Percentiles rank a stretch among this genome's conserved stretches.
Evolutionary conservation across 2,329 filamentous ascomycete species (phyloP).

Genomic region (Aplosporella prunicola): DNA sequence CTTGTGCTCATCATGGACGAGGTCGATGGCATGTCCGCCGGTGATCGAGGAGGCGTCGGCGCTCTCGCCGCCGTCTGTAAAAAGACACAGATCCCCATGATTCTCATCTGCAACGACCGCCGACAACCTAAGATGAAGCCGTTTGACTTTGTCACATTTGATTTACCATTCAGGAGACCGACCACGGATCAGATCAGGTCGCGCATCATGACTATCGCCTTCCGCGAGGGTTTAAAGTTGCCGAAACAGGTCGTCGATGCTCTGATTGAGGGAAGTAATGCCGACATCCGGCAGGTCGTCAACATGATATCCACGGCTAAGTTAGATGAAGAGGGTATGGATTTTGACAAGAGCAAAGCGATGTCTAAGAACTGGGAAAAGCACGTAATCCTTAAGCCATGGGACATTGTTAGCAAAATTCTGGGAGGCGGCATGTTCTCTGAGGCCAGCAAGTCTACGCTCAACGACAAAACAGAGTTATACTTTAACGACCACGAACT

Average conservation of each 20-base stretch:
- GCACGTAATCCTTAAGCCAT: slow-evolving; percentile 90
- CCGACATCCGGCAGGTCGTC: slow-evolving; percentile 94
- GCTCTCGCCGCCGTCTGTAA: slow-evolving; percentile 90
- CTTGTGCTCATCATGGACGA: slow-evolving; percentile 97
- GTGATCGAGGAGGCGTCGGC: slow-evolving; percentile 90
- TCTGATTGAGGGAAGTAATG: slow-evolving; percentile 87
- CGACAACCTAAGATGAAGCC: slow-evolving; percentile 95
- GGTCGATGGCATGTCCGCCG: slow-evolving; percentile 96
- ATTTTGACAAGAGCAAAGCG: slow-evolving; percentile 75
- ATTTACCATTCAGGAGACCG: slow-evolving; percentile 79
- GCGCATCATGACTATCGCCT: slow-evolving; percentile 90
- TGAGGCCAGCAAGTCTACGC: slow-evolving; percentile 67
- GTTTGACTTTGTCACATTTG: slow-evolving; percentile 77
- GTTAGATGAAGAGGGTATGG: slow-evolving; percentile 69
- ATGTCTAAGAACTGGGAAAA: slow-evolving; percentile 99
- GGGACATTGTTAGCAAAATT: slow-evolving; percentile 95
- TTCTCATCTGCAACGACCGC: slow-evolving; percentile 96
- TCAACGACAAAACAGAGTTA: slow-evolving; percentile 97
- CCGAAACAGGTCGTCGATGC: slow-evolving; percentile 77
- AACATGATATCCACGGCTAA: slow-evolving; percentile 97
- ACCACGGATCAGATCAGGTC: slow-evolving; percentile 86
- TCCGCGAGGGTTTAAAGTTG: slow-evolving; percentile 80
- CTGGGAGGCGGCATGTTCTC: slow-evolving; percentile 80
- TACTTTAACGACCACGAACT: slow-evolving; percentile 99
- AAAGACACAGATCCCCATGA: slow-evolving; percentile 89